Percentiles rank a stretch among this genome's conserved stretches.
phyloP scores from a whole-genome alignment of 2,329 filamentous ascomycete species.

The Cucurbitaria berberidis region DNA sequence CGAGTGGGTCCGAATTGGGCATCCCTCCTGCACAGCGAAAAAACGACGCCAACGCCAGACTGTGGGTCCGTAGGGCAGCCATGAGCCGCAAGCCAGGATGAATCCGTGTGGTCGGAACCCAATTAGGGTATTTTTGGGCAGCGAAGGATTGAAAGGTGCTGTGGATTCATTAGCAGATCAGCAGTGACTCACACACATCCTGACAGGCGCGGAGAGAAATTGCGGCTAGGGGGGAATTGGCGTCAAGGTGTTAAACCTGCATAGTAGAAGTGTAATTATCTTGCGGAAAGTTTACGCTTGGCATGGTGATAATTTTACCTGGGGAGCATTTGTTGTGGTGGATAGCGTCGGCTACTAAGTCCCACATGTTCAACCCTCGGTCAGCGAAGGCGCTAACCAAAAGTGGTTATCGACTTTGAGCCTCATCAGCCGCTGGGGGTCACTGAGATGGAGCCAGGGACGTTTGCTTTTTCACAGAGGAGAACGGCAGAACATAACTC shows the following conservation, averaged over 20 bases:
- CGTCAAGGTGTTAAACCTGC: constrained; percentile 11
- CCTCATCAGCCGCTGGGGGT: background rate
- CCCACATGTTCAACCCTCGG: constrained; percentile 29
- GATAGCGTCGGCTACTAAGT: constrained; percentile 18
- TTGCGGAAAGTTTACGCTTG: background rate
- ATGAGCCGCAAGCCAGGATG: constrained; percentile 27
- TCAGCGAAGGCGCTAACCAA: constrained; percentile 20
- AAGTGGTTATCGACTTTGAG: constrained; percentile 9
- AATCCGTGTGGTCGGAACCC: constrained; percentile 28
- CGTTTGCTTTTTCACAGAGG: background rate
- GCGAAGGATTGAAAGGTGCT: constrained; percentile 20
- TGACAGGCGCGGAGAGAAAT: constrained; percentile 14
- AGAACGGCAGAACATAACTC: background rate
- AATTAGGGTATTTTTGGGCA: constrained; percentile 32
- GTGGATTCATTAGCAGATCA: constrained; percentile 8
- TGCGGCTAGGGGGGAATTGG: constrained; percentile 13
- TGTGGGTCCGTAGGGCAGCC: constrained; percentile 37
- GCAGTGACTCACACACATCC: constrained; percentile 31
- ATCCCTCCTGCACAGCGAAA: constrained; percentile 24
- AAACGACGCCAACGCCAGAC: constrained; percentile 24
- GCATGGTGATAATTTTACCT: constrained; percentile 3
- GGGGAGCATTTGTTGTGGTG: constrained; percentile 7
- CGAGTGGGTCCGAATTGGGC: constrained; percentile 30
- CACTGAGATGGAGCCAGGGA: background rate
- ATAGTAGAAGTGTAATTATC: constrained; percentile 5